phyloP scores from a whole-genome alignment of 2,329 filamentous ascomycete genomes.

The Verticillium klebahnii region DNA sequence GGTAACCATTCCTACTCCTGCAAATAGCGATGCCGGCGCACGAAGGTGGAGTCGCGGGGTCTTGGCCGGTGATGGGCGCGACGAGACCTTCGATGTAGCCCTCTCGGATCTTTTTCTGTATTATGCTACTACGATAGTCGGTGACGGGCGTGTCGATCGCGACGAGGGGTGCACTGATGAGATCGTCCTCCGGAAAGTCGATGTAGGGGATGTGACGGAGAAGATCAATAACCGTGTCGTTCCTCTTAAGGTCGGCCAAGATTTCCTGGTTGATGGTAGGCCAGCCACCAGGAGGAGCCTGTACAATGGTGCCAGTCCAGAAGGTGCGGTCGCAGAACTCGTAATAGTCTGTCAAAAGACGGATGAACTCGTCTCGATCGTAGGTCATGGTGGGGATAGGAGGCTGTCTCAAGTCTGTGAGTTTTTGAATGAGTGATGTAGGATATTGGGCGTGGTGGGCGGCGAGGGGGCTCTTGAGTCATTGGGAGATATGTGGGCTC shows the following conservation, averaged over 20 bases:
- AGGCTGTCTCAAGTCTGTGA: too few species aligned
- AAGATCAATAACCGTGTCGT: conserved; percentile 11
- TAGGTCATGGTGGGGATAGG: not conserved
- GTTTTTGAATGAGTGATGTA: too few species aligned
- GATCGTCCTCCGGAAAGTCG: not conserved
- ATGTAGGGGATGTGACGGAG: conserved; percentile 11
- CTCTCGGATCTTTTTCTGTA: conserved; percentile 1
- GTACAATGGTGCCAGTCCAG: conserved; percentile 8
- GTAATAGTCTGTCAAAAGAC: conserved; percentile 15
- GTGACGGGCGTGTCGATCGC: conserved; percentile 2
- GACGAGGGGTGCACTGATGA: not conserved
- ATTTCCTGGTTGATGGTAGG: conserved; percentile 8
- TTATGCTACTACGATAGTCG: conserved; percentile 3
- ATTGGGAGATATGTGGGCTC: too few species aligned
- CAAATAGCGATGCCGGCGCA: conserved; percentile 9
- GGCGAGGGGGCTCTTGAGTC: too few species aligned
- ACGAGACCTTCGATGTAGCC: not conserved
- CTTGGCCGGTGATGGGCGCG: not conserved
- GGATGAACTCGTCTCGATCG: conserved; percentile 9
- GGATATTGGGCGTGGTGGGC: too few species aligned
- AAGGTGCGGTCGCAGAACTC: conserved; percentile 13
- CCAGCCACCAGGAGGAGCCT: conserved; percentile 9
- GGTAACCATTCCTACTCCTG: conserved; percentile 4
- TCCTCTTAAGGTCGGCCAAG: conserved; percentile 5
- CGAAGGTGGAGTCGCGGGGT: conserved; percentile 3